phyloP scores from a whole-genome alignment of 2,329 filamentous ascomycete species.

The Helotiales sp. region DNA sequence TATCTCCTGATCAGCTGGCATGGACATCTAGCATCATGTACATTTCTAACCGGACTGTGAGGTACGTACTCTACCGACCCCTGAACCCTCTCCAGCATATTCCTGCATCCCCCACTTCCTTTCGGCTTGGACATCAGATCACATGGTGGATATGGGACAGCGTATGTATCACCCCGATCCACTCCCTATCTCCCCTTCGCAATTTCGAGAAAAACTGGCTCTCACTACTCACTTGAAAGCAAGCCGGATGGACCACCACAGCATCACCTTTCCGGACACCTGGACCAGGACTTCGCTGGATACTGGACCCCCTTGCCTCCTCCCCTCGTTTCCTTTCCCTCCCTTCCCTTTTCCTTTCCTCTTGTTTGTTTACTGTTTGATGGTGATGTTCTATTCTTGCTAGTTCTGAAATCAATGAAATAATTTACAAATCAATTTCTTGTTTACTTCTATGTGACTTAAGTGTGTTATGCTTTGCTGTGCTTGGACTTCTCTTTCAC shows the following conservation, averaged over 20 bases:
- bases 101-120: neutral
- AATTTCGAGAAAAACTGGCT: conserved; percentile 1
- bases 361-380: neutral
- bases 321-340: no score
- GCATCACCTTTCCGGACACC: conserved; percentile 13
- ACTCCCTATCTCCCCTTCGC: neutral
- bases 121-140: neutral
- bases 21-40: conserved; percentile 26
- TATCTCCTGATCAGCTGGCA: conserved; percentile 25
- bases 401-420: neutral
- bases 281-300: neutral
- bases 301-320: neutral
- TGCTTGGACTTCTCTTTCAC: no score
- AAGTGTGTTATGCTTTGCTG: no score
- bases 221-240: conserved; percentile 43
- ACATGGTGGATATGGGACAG: neutral
- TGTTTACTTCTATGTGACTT: neutral
- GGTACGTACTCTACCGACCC: conserved; percentile 37
- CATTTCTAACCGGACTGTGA: conserved; percentile 24
- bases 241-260: conserved; percentile 8
- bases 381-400: neutral
- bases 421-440: neutral
- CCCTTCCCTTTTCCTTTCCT: neutral
- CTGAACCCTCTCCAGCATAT: conserved; percentile 11
- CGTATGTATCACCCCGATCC: conserved; percentile 30